Base-by-base conservation (phyloP, 768 basidiomycete species). In the Butyriboletus loyo region DNA sequence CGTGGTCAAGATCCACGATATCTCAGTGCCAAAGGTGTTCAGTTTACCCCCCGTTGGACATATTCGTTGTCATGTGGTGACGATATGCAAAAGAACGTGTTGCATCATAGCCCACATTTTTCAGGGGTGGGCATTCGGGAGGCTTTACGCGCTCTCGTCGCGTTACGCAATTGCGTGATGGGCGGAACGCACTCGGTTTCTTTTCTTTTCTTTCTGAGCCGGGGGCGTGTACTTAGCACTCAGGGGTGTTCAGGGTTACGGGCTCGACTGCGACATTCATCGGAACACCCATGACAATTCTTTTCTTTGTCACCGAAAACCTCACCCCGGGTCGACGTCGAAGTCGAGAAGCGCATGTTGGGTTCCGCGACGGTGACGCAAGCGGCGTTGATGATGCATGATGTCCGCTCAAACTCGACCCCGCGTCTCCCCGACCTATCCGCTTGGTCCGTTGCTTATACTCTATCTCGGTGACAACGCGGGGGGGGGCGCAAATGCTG, bases 241-340 rank as follows among this genome's bases (percentile, higher is more conserved):
- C 32, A 27, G 54, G 54, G 52, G 49, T 14, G 17, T 50, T 44
- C 51, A 54, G 52, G 57, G 56, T 57, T 49, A 34, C n/a, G n/a
- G n/a, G n/a, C n/a, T n/a, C n/a, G n/a, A n/a, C n/a, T n/a, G n/a
- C n/a, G n/a, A n/a, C n/a, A n/a, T n/a, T n/a, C n/a, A n/a, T n/a
- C n/a, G n/a, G n/a, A n/a, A n/a, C n/a, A n/a, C n/a, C n/a, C n/a
- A n/a, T n/a, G n/a, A n/a, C n/a, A n/a, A n/a, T n/a, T n/a, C n/a
- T n/a, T n/a, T 10, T 24, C 8, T 15, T 25, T 17, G 15, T 41
- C 5, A 17, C 17, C 25, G 7, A 41, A n/a, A 6, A 15, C 0
- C 6, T 10, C 11, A 10, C n/a, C 17, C 17, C 27, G 27, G 25
- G 27, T 27, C 25, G 40, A 41, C 22, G 19, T 7, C 24, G 40